phyloP scores from a whole-genome alignment of 148 eudicot genomes.

The Rheum nobile region DNA sequence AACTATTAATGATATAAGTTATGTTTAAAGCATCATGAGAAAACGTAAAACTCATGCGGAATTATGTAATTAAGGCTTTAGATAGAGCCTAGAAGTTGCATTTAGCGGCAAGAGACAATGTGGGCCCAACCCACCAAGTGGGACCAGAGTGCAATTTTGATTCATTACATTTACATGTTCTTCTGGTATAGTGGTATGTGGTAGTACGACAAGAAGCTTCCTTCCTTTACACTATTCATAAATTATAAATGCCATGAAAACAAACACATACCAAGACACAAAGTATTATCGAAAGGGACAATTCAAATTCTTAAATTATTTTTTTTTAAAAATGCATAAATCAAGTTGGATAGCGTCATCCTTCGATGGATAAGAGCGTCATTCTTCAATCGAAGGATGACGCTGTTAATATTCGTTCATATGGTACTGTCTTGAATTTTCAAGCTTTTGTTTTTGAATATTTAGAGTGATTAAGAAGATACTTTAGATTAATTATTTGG shows the following conservation, averaged over 20 bases:
- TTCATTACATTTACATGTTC: neutral
- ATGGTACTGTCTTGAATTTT: too few species aligned
- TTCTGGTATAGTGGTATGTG: neutral
- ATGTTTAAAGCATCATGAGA: too few species aligned
- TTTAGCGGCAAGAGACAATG: neutral
- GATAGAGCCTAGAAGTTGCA: neutral
- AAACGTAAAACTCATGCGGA: neutral
- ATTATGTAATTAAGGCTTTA: neutral
- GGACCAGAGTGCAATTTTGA: neutral
- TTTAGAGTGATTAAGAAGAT: too few species aligned
- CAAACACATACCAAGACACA: neutral
- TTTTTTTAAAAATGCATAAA: neutral
- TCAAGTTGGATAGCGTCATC: neutral
- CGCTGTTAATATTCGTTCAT: too few species aligned
- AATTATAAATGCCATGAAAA: neutral
- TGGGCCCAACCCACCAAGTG: neutral
- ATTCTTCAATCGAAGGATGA: too few species aligned
- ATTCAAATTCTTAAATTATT: neutral
- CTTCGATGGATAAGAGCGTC: neutral
- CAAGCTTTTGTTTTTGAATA: too few species aligned
- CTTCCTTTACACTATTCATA: neutral
- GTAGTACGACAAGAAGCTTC: conserved; percentile 2
- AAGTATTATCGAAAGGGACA: neutral
- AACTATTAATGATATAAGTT: too few species aligned
- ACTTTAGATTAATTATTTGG: too few species aligned